Evolutionary conservation across 2,329 filamentous ascomycete genomes (phyloP), one percentile per base, ranked within the genome.

Genomic region (Penicillium sp.): DNA sequence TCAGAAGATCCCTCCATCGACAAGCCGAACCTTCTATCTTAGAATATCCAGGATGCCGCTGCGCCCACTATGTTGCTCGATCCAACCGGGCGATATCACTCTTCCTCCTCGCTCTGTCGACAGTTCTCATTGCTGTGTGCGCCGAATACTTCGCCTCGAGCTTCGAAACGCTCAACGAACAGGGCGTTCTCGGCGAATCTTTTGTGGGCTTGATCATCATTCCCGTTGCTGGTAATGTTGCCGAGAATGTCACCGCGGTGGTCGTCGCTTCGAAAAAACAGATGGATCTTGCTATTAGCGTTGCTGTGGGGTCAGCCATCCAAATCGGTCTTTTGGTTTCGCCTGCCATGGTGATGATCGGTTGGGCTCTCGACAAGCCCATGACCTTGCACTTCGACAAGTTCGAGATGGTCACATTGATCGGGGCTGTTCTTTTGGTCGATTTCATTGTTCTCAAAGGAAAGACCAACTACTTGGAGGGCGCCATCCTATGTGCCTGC

Each of bases 191-290:
- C 7, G 81, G 82, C 53, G 84, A 89, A 67, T 81, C 82, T 6
- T 89, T 89, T 57, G 86, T 90, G 49, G 87, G 87, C 59, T 78
- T 90, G 13, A 89, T 90, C 61, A 83, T 90, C 56, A 76, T 90
- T 2, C 87, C 87, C 8, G 87, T 90, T 53, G 86, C 89, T 13
- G 87, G 87, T 49, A 90, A 90, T 61, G 86, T 87, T 0, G 86
- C 86, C 0, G 87, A 90, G 71, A 86, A 89, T 69, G 84, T 88
- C 11, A 89, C 87, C 3, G 85, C 87, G 4, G 81, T 89, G 19
- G 85, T 83, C 6, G 86, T 89, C 7, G 87, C 86, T 0, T 81
- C 84, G 72, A 88, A 88, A 75, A 88, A 89, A 73, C 88, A 90
- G 76, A 88, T 89, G 84, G 86, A 89, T 69, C 74, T 90, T 34